Base-by-base conservation (phyloP, 2,329 filamentous ascomycete species). In the Trichoderma gracile region DNA sequence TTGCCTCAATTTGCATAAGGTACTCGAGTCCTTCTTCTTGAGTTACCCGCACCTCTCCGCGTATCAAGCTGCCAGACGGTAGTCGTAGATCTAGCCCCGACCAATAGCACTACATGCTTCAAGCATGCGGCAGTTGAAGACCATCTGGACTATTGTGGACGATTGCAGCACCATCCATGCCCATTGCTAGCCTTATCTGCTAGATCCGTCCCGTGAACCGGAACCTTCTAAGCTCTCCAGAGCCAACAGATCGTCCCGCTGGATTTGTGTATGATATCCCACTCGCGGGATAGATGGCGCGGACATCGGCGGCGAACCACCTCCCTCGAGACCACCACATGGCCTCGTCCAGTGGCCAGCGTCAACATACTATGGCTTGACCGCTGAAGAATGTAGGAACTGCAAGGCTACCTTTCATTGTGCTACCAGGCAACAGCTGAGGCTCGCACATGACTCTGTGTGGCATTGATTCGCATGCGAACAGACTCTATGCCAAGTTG, bases 181-280 rank as follows among this genome's bases (percentile, higher is more conserved):
- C n/a, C 17, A 40, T 40, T 9, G 14, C 21, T 46, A 54, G 59
- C 49, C 25, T 54, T 40, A n/a, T n/a, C 49, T 46, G 15, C 30
- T 21, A 19, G 19, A 38, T 38, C 15, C 21, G 46, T 54, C 49
- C 40, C 40, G 49, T 54, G 59, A 45, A 62, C 49, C 59, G 12
- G 14, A 14, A 14, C 2, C 33, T 12, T 54, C n/a, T 38, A 19
- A 43, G 27, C 10, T 21, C 38, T 21, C 30, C 33, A 30, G 14
- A 12, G 47, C 59, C 59, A 54, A 46, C 40, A 46, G 59, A 54
- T 62, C 59, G 49, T 54, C 49, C 25, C 38, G 58, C 45, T 25
- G 38, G 21, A n/a, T 38, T 17, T 46, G 33, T 25, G 3, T 43
- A 2, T 5, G 23, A 38, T 46, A 61, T 14, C 9, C 27, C 25